Evolutionary conservation across 1,284 basidiomycete species (phyloP).

Genomic region (Rhodotorula glutinis): DNA sequence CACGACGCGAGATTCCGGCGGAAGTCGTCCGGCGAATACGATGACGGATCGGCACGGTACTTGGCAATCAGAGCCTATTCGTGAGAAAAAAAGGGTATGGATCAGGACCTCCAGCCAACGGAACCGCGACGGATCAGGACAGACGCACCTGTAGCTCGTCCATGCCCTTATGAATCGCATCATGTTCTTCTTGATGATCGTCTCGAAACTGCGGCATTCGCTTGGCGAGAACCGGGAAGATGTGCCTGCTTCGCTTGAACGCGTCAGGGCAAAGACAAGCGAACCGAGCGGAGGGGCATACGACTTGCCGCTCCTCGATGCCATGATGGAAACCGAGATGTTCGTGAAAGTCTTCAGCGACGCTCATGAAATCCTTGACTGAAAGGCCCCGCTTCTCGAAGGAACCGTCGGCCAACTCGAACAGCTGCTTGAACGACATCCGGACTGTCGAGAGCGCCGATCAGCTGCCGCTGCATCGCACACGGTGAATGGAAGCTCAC

Average conservation of each 20-base stretch:
- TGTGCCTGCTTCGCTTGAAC: conserved; percentile 3
- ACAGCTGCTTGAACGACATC: conserved; percentile 29
- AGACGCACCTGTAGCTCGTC: conserved; percentile 12
- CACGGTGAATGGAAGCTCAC: no score
- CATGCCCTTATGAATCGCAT: conserved; percentile 35
- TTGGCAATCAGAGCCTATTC: conserved; percentile 10
- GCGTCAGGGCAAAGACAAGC: neutral
- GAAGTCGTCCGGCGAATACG: conserved; percentile 22
- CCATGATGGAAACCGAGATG: conserved; percentile 35
- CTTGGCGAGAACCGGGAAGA: conserved; percentile 36
- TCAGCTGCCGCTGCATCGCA: neutral
- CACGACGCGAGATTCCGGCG: conserved; percentile 15
- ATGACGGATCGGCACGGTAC: conserved; percentile 9
- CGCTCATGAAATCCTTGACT: conserved; percentile 19
- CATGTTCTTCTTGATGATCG: conserved; percentile 37
- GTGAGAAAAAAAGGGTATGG: no score
- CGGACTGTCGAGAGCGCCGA: conserved; percentile 2
- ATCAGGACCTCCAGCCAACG: no score
- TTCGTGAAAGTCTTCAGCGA: conserved; percentile 19
- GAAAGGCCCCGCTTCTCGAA: conserved; percentile 12
- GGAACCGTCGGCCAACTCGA: conserved; percentile 25
- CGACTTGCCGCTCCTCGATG: conserved; percentile 30
- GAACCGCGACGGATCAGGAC: no score
- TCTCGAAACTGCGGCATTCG: conserved; percentile 34
- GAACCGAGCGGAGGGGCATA: neutral